phyloP scores from a whole-genome alignment of 331 rosid genomes.

The Spiraea crenata region DNA sequence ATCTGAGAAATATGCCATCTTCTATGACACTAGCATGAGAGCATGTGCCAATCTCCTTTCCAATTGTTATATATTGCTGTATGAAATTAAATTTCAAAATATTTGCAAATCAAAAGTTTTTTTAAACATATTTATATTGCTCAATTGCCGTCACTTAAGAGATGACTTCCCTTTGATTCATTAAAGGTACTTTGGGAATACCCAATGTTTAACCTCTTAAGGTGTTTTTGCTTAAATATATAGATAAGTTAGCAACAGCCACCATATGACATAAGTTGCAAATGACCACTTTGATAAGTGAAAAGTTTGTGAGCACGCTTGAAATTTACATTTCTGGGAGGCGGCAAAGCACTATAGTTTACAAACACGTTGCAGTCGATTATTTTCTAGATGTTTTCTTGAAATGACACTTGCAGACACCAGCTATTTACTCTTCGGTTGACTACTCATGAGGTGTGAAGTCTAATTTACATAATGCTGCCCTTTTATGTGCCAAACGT shows the following conservation, averaged over 20 bases:
- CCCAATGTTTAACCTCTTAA: no score
- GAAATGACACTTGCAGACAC: not conserved
- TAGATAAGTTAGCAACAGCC: not conserved
- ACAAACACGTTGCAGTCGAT: no score
- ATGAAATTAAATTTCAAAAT: no score
- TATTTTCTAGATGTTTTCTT: not conserved
- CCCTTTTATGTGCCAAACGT: not conserved
- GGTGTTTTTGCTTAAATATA: no score
- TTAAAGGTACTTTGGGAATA: no score
- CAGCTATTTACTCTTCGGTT: not conserved
- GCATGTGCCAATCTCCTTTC: no score
- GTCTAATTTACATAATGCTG: constrained; percentile 6
- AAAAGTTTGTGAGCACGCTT: not conserved
- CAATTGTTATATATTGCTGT: no score
- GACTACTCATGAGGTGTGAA: constrained; percentile 3
- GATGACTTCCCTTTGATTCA: no score
- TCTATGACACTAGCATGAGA: no score
- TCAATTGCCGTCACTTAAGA: no score
- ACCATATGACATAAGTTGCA: not conserved
- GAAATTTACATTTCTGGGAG: constrained; percentile 1
- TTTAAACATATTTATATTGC: no score
- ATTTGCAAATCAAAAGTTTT: no score
- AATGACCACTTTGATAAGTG: not conserved
- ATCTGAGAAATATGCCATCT: not conserved
- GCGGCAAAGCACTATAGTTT: not conserved